Evolutionary conservation across 169 alveolate genomes (phyloP), one percentile per base, ranked within the genome.

Genomic region (Eimeria praecox): DNA sequence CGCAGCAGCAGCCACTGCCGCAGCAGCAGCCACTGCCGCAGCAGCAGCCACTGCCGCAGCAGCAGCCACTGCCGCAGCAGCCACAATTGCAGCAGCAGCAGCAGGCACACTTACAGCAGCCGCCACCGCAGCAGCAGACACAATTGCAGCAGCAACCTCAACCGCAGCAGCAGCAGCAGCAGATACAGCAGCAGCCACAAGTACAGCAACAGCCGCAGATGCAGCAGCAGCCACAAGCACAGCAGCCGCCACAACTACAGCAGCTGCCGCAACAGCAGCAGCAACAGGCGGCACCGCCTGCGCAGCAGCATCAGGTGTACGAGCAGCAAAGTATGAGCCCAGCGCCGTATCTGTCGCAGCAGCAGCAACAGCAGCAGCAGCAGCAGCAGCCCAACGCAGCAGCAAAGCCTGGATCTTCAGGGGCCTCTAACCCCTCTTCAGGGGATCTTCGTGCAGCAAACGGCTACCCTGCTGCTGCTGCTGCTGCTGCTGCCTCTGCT

Each of bases 91-190:
- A 49, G 59, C 59, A 49, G 69, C 30, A 14, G 69, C 69, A 20
- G 38, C 75, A 20, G 12, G 40, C 5, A 38, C 38, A 27, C 9
- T 27, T 14, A 27, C 40, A 62, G 75, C 75, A 62, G 75, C 75
- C 75, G 27, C 75, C 20, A 16, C 38, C 27, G 75, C 75, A 64
- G 35, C 40, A 22, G 18, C 75, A 24, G 38, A 10, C 75, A 27
- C 73, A 69, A 16, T 9, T 27, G 75, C 75, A 5, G 18, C 75
- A 64, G 75, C 75, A 64, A 38, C 75, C 75, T 27, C 75, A 64
- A 38, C 75, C 8, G 16, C 38, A 24, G 44, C 80, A 33, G 80
- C 92, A 86, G 80, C 92, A 9, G 62, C 92, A 86, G 40, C 92
- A 35, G 42, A 42, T 27, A 44, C 54, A 27, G 44, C 92, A 14